These are phyloP conservation scores for Stenocarpella maydis DNA, from an alignment of 2,329 filamentous ascomycete species.

Conservation along the genomic window DNA sequence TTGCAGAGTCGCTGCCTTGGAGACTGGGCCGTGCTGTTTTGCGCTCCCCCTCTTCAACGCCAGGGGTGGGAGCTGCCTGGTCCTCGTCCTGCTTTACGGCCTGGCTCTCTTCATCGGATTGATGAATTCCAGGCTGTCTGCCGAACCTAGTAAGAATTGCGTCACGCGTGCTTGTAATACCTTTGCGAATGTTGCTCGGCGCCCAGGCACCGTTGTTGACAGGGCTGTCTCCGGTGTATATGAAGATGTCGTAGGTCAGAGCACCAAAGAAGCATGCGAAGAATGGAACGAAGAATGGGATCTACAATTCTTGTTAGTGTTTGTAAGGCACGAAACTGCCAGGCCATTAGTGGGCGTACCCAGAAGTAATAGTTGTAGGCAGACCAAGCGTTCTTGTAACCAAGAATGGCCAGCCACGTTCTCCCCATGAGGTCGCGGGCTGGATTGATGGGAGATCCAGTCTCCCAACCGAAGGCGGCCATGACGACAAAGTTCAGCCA, in stretches of 20 bases:
- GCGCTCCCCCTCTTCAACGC: background rate
- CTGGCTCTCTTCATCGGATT: slow-evolving; percentile 9
- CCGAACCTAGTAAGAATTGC: background rate
- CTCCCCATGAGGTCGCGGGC: slow-evolving; percentile 11
- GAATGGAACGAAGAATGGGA: slow-evolving; percentile 12
- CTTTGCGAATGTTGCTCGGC: background rate
- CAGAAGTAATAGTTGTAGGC: slow-evolving; percentile 24
- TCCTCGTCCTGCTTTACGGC: background rate
- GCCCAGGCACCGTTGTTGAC: slow-evolving; percentile 16
- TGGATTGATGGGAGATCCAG: slow-evolving; percentile 17
- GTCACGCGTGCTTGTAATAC: background rate
- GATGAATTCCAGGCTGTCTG: background rate
- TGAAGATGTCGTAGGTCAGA: slow-evolving; percentile 18
- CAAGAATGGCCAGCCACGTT: slow-evolving; percentile 19
- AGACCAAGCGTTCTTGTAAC: slow-evolving; percentile 24
- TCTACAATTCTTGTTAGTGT: background rate
- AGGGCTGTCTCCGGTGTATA: slow-evolving; percentile 19
- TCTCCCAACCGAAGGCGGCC: slow-evolving; percentile 22
- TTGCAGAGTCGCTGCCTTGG: background rate
- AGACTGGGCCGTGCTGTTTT: background rate
- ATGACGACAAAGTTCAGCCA: slow-evolving; percentile 18
- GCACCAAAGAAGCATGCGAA: slow-evolving; percentile 20
- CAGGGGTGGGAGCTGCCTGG: background rate
- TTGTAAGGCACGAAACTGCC: background rate
- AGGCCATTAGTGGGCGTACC: background rate